Base-by-base conservation (phyloP, 2,329 filamentous ascomycete species). In the Cladosporium phlei region DNA sequence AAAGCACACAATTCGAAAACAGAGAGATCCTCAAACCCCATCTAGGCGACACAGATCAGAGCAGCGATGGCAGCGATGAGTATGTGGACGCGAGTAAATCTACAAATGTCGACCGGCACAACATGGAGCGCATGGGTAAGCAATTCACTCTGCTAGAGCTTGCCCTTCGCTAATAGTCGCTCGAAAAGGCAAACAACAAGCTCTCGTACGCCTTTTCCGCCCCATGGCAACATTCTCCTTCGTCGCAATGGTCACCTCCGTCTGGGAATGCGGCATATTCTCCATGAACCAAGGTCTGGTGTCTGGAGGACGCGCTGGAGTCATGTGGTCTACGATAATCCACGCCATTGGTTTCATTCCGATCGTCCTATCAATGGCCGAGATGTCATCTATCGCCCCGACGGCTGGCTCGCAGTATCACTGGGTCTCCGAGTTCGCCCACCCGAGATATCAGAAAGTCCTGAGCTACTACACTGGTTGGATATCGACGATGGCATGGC, bases 331-430 rank as follows among this genome's bases (percentile, higher is more conserved):
- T 5, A 50, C 52, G 14, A 38, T 63, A 11, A 55, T 55, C 49
- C 54, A 52, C 14, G 54, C 53, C 21, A 25, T 54, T 20, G 55
- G 56, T 6, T 59, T 58, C 35, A 24, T 38, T 2, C 44, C 44
- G 2, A 47, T 47, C 9, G 37, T 39, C 9, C 35, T 47, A 6
- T 39, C 34, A 10, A 47, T 47, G 44, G 44, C 34, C 2, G 38
- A 42, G 22, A 42, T 42, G 55, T 24, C 38, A 4, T 29, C 24
- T 10, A 42, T 42, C 17, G 59, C 59, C 6, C 59, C 62, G 0
- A 65, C 58, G 12, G 54, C 56, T 19, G 62, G 62, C 16, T 62
- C 58, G 17, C 55, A 61, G 34, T 61, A 54, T 21, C 48, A 50
- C 29, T 46, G 43, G 43, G 35, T 38, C 8, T 16, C n/a, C 21